Percentiles rank a stretch among this genome's conserved stretches.
Conservation (phyloP, 305 asterid genomes). For the Solanum aculeatissimum region DNA sequence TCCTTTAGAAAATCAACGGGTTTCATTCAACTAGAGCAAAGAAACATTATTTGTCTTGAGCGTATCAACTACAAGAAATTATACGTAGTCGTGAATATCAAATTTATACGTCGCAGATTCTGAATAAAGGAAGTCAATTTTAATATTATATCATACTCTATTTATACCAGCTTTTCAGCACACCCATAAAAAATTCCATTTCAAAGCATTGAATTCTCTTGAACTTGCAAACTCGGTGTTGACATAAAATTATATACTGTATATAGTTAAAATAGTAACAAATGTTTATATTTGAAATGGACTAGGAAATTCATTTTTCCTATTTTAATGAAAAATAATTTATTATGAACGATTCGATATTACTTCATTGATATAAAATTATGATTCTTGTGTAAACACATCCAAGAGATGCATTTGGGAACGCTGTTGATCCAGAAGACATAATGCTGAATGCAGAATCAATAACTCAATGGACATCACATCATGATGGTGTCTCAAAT, state of each 20-base stretch:
- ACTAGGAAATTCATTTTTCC: not conserved
- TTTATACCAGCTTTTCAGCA: not conserved
- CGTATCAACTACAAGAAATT: not conserved
- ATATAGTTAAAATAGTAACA: no score
- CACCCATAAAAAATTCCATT: not conserved
- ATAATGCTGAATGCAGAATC: constrained; percentile 26
- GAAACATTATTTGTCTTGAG: no score
- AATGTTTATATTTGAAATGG: not conserved
- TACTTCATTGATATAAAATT: not conserved
- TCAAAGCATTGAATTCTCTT: not conserved
- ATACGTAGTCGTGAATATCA: not conserved
- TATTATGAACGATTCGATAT: not conserved
- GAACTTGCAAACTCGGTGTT: not conserved
- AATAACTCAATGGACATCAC: constrained; percentile 15
- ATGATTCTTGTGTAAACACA: not conserved
- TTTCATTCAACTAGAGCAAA: no score
- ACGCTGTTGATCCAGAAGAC: not conserved
- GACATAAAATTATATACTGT: not conserved
- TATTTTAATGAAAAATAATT: not conserved
- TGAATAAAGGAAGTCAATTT: not conserved
- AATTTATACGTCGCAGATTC: not conserved
- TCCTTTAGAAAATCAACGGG: no score
- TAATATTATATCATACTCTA: not conserved
- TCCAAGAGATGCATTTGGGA: not conserved
- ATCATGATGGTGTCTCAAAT: constrained; percentile 12